Evolutionary conservation across 495 filamentous ascomycete genomes (phyloP).

Genomic region (Acidiella bohemica): DNA sequence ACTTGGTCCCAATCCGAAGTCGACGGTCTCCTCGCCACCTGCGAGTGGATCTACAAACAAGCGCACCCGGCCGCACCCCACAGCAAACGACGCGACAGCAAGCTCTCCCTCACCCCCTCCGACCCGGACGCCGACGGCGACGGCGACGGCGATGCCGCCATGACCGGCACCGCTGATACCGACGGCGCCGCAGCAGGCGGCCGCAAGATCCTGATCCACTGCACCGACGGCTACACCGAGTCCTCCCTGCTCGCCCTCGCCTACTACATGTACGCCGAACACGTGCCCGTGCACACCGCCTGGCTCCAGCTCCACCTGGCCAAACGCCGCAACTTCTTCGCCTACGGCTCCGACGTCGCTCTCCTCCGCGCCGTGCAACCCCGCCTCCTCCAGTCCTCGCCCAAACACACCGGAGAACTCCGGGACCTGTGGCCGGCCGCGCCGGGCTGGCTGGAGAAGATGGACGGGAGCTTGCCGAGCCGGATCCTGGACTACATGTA

Average conservation of each 20-base stretch:
- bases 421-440: slow-evolving; percentile 27
- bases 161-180: slow-evolving; percentile 24
- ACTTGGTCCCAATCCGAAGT: slow-evolving; percentile 65
- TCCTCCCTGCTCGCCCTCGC: slow-evolving; percentile 74
- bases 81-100: slow-evolving; percentile 14
- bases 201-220: slow-evolving; percentile 62
- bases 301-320: slow-evolving; percentile 75
- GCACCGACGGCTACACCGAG: slow-evolving; percentile 92
- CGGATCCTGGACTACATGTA: slow-evolving; percentile 91
- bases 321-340: slow-evolving; percentile 84
- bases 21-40: slow-evolving; percentile 69
- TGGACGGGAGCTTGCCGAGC: slow-evolving; percentile 85
- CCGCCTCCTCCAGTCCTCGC: slow-evolving; percentile 48
- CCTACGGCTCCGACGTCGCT: slow-evolving; percentile 78
- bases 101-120: slow-evolving; percentile 12
- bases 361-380: slow-evolving; percentile 62
- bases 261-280: slow-evolving; percentile 82
- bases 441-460: slow-evolving; percentile 66
- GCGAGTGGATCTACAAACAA: slow-evolving; percentile 72
- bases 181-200: slow-evolving; percentile 1
- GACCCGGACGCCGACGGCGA: slow-evolving; percentile 45
- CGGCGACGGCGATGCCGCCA: no score
- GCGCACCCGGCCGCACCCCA: slow-evolving; percentile 45
- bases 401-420: slow-evolving; percentile 12
- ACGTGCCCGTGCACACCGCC: slow-evolving; percentile 62